Conservation (phyloP, 2,329 filamentous ascomycete genomes). For the Aspergillus ochraceus region DNA sequence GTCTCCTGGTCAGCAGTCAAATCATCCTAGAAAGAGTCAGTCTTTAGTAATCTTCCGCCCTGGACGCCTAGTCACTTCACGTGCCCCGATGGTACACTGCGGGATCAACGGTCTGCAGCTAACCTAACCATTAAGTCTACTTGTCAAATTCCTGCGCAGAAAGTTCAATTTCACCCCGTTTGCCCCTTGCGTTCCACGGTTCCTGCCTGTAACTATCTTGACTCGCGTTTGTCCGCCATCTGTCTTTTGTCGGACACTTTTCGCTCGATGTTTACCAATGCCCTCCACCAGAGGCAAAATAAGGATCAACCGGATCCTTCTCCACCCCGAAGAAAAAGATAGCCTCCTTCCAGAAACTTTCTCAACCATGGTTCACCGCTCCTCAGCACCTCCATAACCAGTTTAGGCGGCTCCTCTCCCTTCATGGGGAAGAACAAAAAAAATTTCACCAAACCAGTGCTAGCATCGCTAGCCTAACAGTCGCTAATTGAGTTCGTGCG, state of each 20-base stretch:
- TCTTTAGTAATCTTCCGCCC: background rate
- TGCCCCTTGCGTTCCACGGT: background rate
- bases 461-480: background rate
- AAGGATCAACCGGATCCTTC: constrained; percentile 16
- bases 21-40: background rate
- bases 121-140: background rate
- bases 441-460: background rate
- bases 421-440: background rate
- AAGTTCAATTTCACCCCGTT: background rate
- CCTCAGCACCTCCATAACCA: constrained; percentile 6
- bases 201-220: background rate
- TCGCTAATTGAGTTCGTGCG: background rate
- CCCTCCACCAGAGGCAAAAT: constrained; percentile 8
- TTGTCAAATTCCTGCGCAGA: background rate
- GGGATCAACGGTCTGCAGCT: background rate
- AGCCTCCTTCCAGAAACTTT: constrained; percentile 17
- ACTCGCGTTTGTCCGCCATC: background rate
- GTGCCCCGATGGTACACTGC: background rate
- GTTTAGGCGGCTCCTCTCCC: background rate
- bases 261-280: background rate
- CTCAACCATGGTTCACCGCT: constrained; percentile 19
- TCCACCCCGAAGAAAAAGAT: constrained; percentile 12
- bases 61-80: background rate
- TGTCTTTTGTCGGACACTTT: background rate
- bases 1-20: background rate